phyloP scores from a whole-genome alignment of 371 early-diverging fungal species.

The Zychaea mexicana region DNA sequence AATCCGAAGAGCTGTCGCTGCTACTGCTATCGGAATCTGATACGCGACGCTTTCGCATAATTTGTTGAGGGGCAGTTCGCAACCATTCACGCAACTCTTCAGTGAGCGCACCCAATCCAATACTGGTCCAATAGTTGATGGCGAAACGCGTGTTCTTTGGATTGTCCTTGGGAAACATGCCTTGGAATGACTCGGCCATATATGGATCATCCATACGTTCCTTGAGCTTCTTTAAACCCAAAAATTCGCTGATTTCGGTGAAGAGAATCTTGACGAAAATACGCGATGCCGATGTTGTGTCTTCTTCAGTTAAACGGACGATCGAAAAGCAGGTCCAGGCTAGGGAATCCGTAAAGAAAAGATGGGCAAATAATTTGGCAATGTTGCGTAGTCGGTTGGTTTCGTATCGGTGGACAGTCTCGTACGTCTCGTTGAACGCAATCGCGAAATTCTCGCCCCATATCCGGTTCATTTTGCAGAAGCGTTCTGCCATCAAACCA shows the following conservation, averaged over 20 bases:
- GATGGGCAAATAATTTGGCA: constrained; percentile 90
- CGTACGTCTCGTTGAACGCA: constrained; percentile 84
- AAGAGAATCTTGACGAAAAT: constrained; percentile 96
- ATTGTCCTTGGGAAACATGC: constrained; percentile 91
- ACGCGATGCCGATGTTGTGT: constrained; percentile 95
- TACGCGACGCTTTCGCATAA: constrained; percentile 47
- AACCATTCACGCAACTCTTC: constrained; percentile 91
- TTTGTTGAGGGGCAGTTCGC: constrained; percentile 61
- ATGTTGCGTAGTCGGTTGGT: constrained; percentile 93
- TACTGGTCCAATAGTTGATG: constrained; percentile 97
- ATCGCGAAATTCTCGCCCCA: constrained; percentile 82
- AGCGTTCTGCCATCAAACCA: constrained; percentile 93
- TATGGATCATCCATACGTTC: constrained; percentile 73
- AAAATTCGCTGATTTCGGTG: constrained; percentile 83
- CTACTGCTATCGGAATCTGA: constrained; percentile 22
- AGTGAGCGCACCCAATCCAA: constrained; percentile 91
- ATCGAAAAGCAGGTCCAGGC: constrained; percentile 84
- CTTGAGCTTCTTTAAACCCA: constrained; percentile 83
- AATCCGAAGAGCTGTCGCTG: constrained; percentile 19
- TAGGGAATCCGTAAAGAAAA: constrained; percentile 85
- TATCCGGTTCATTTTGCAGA: constrained; percentile 79
- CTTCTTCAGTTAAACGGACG: constrained; percentile 86
- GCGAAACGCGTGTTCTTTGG: constrained; percentile 92
- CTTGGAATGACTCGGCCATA: constrained; percentile 68
- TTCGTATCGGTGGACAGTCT: constrained; percentile 92